phyloP scores from a whole-genome alignment of 805 yeast species.

The Lachancea dasiensis region DNA sequence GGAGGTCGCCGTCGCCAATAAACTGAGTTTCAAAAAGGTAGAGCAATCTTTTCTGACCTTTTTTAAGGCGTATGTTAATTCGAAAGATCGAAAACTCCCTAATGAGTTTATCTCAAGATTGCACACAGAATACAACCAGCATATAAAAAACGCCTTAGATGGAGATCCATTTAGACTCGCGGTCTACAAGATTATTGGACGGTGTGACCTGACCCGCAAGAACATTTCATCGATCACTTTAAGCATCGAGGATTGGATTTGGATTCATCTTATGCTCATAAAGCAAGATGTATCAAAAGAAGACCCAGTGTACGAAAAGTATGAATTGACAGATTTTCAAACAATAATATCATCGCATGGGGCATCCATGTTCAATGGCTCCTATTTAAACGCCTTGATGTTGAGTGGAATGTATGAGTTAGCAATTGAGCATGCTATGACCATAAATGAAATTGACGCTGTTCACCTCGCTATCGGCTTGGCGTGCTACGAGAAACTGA shows the following conservation, averaged over 20 bases:
- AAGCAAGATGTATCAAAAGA: constrained; percentile 47
- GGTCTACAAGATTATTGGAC: constrained; percentile 86
- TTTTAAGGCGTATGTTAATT: constrained; percentile 60
- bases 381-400: constrained; percentile 66
- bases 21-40: constrained; percentile 70
- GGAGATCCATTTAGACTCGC: constrained; percentile 90
- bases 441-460: constrained; percentile 71
- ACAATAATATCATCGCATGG: constrained; percentile 67
- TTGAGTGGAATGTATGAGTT: constrained; percentile 76
- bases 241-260: constrained; percentile 92
- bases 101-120: constrained; percentile 63
- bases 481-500: constrained; percentile 63
- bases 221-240: constrained; percentile 62
- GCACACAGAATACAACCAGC: constrained; percentile 76
- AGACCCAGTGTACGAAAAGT: constrained; percentile 60
- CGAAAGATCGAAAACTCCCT: constrained; percentile 51
- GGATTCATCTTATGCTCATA: constrained; percentile 82
- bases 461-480: constrained; percentile 85
- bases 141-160: constrained; percentile 57
- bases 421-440: constrained; percentile 55
- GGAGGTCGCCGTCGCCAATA: constrained; percentile 56
- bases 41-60: constrained; percentile 81
- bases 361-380: constrained; percentile 59
- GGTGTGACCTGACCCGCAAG: constrained; percentile 68
- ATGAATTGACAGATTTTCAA: constrained; percentile 70